Evolutionary conservation across 768 basidiomycete species (phyloP), one percentile per base, ranked within the genome.

Genomic region (Termitomyces sp.): DNA sequence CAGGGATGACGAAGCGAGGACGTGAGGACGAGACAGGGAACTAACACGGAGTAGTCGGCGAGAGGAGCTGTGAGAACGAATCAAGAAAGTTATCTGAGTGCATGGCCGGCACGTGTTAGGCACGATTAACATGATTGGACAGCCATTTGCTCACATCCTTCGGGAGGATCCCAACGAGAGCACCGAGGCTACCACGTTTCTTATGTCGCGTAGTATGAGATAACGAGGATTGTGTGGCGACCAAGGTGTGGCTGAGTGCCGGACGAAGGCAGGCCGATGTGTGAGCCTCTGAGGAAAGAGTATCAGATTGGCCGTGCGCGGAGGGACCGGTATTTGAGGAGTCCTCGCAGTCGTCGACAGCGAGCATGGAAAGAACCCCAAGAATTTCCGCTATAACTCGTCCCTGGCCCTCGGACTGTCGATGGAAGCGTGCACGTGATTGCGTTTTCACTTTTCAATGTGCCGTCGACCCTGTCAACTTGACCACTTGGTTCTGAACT

Each of bases 51-150:
- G 56, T 31, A 63, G 64, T 46, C 65, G 68, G 60, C 63, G 65
- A 59, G 72, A 67, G 47, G 62, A 60, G 63, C 72, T 74, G 69
- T 72, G 71, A 66, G 75, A 73, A 68, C 68, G 73, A 64, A 75
- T 68, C 64, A 73, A 64, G 60, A 73, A 67, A 56, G 75, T 72
- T 64, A 75, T 69, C 74, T 76, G 53, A 55, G 61, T 40, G 63
- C 58, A 63, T 55, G 68, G 57, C 51, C 61, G 67, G 75, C 79
- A 82, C 78, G 78, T 80, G 79, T 78, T 76, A 72, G 73, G 71
- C 71, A 76, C 73, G 67, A 60, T 61, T 54, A 56, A 59, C 55
- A 54, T 33, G 55, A 43, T 8, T 17, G 33, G 53, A 35, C 45
- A 46, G 50, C 63, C 56, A 57, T 56, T 55, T 57, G 66, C 70